Evolutionary conservation across 2,329 filamentous ascomycete genomes (phyloP).

Genomic region (Domatiomyces catenatus): DNA sequence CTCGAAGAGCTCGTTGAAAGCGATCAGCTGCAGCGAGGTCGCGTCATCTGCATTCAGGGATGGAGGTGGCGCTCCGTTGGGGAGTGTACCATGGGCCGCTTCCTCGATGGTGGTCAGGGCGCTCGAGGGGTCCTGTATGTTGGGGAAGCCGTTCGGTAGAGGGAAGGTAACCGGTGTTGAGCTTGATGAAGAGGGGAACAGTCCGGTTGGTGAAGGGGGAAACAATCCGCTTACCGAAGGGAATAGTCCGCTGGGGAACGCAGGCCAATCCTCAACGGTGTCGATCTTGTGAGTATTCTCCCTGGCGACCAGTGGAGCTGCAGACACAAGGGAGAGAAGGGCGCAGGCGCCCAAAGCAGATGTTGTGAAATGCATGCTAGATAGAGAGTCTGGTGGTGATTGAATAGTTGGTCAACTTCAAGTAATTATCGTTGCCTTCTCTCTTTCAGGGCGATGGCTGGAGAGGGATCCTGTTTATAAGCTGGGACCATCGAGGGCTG

Average conservation of each 20-base stretch:
- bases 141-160: conserved; percentile 42
- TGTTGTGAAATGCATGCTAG: not conserved
- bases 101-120: conserved; percentile 35
- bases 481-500: not conserved
- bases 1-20: conserved; percentile 60
- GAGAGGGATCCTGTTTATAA: not conserved
- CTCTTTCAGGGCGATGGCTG: not conserved
- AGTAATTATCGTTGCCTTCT: not conserved
- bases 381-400: not conserved
- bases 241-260: too few species aligned
- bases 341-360: not conserved
- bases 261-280: not conserved
- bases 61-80: conserved; percentile 43
- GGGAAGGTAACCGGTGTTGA: conserved; percentile 5
- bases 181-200: not conserved
- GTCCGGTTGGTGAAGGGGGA: too few species aligned
- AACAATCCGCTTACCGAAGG: too few species aligned
- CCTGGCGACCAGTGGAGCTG: not conserved
- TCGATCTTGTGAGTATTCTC: not conserved
- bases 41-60: conserved; percentile 28
- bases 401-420: not conserved
- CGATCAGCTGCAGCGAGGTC: conserved; percentile 48
- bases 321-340: not conserved
- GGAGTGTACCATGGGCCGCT: conserved; percentile 45
- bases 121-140: conserved; percentile 35